Conservation (phyloP, 345 rosid species). For the Mercurialis annua region DNA sequence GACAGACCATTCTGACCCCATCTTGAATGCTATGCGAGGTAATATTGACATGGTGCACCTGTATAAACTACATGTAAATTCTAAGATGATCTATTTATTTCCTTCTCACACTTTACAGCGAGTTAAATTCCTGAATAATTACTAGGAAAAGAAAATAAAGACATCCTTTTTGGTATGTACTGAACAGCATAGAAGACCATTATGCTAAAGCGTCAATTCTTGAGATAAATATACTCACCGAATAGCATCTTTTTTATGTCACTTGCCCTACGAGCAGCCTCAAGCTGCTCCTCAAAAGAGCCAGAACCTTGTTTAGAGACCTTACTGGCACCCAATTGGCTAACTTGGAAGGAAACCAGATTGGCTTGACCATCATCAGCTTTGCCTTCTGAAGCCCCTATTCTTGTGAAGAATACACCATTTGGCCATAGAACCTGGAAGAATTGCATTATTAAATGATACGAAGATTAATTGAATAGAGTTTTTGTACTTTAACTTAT, state of each 20-base stretch:
- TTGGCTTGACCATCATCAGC: slow-evolving; percentile 33
- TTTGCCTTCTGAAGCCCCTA: slow-evolving; percentile 33
- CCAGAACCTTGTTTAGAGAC: slow-evolving; percentile 46
- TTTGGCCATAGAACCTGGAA: slow-evolving; percentile 85
- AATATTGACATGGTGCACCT: background rate
- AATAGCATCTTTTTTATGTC: slow-evolving; percentile 78
- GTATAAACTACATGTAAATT: background rate
- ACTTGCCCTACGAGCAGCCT: slow-evolving; percentile 86
- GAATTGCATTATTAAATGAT: slow-evolving; percentile 6
- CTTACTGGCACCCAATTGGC: slow-evolving; percentile 57
- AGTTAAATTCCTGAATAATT: background rate
- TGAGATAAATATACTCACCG: slow-evolving; percentile 43
- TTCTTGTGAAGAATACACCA: slow-evolving; percentile 71
- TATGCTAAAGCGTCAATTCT: background rate
- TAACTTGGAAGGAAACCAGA: slow-evolving; percentile 35
- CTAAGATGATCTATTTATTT: background rate
- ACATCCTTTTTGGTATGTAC: background rate
- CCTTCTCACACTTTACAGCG: background rate
- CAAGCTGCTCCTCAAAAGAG: slow-evolving; percentile 77
- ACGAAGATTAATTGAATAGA: slow-evolving; percentile 11
- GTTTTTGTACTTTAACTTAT: too few relatives aligned
- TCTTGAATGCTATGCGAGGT: background rate
- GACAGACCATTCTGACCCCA: background rate
- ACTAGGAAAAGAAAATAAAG: background rate
- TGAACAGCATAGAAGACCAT: background rate